Conservation (phyloP, 2,329 filamentous ascomycete species). For the Pseudogymnoascus sp. region DNA sequence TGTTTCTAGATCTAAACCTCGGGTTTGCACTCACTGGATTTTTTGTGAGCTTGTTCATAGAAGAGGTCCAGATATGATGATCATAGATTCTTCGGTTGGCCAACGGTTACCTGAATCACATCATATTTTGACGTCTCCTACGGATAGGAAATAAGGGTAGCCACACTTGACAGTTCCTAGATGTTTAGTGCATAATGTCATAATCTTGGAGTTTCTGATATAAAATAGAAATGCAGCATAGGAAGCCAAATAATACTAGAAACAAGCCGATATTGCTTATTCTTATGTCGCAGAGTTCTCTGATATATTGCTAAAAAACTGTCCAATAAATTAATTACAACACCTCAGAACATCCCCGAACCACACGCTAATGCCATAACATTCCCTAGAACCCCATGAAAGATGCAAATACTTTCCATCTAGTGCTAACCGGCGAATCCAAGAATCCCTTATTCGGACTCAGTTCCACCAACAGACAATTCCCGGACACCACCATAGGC, state of each 20-base stretch:
- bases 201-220: not conserved
- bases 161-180: not conserved
- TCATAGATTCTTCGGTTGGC: not conserved
- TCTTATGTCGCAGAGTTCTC: not conserved
- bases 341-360: too few relatives aligned
- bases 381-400: not conserved
- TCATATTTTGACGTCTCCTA: not conserved
- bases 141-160: not conserved
- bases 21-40: not conserved
- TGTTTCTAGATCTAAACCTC: not conserved
- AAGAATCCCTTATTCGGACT: not conserved
- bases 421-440: not conserved
- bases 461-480: not conserved
- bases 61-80: not conserved
- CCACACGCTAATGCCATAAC: not conserved
- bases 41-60: not conserved
- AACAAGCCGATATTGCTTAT: not conserved
- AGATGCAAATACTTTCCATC: not conserved
- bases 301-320: not conserved
- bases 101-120: not conserved
- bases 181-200: not conserved
- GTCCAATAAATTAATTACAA: not conserved
- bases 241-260: not conserved
- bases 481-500: not conserved
- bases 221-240: not conserved